Base-by-base conservation (phyloP, 352 stramenopile species). In the Phytophthora sp. region DNA sequence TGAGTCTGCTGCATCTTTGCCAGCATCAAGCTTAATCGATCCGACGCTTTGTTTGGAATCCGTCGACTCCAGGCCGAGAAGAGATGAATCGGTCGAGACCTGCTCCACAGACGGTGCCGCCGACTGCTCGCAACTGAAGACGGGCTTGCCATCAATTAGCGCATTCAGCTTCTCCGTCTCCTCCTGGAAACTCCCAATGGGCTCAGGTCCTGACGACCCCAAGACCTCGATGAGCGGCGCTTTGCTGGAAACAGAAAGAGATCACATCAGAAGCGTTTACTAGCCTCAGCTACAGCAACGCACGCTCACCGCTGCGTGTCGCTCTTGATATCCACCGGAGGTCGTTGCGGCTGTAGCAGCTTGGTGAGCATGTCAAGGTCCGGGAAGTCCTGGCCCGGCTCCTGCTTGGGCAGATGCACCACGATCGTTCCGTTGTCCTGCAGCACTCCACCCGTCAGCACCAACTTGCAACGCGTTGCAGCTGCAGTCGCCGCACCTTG, bases 331-430 rank as follows among this genome's bases (percentile, higher is more conserved):
- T 82, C 56, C 21, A 79, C 53, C 20, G 63, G 65, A 5, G 69
- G 65, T 32, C 76, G 77, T 46, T 84, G 87, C 31, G 81, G 82
- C 66, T 92, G 83, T 44, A 98, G 56, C 21, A 98, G 72, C 43
- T 91, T 97, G 1, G 94, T 97, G 43, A 97, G 79, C 63, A 98
- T 81, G 64, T 98, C 93, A 17, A 98, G 77, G 73, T 98, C 94
- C 11, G 88, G 73, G 57, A 98, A 98, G 39, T 96, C 72, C 48
- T 85, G 79, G 1, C 89, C 92, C 1, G 88, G 79, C 28, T 91
- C 84, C 62, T 88, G 84, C 72, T 98, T 98, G 20, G 77, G 81
- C 45, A 98, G 34, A 64, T 98, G 88, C 45, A 98, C 82, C 32
- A 88, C 84, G 38, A 98, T 97, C 18, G 91, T 98, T 8, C 95